Evolutionary conservation across 2,329 filamentous ascomycete genomes (phyloP).

Genomic region (Cercospora sp.): DNA sequence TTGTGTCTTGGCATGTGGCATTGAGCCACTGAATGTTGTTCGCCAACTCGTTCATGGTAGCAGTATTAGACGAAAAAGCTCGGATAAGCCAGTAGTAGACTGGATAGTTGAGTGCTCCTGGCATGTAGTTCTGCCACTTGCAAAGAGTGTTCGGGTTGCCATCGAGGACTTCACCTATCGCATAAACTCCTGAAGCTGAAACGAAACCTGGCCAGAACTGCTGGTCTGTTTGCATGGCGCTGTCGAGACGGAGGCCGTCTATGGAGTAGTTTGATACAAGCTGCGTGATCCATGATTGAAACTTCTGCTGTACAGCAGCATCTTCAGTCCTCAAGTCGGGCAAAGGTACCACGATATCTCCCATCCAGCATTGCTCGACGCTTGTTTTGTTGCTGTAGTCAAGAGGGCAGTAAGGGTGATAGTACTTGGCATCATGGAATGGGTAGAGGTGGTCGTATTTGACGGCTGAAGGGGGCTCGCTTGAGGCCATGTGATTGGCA

Average conservation of each 20-base stretch:
- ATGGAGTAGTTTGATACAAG: conserved; percentile 62
- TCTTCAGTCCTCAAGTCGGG: conserved; percentile 62
- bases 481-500: conserved; percentile 46
- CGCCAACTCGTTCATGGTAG: conserved; percentile 41
- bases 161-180: conserved; percentile 48
- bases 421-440: conserved; percentile 47
- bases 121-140: conserved; percentile 44
- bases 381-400: conserved; percentile 52
- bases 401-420: conserved; percentile 54
- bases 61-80: conserved; percentile 38
- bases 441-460: conserved; percentile 40
- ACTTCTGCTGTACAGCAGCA: conserved; percentile 49
- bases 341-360: conserved; percentile 55
- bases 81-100: conserved; percentile 39
- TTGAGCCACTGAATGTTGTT: conserved; percentile 33
- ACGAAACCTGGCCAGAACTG: conserved; percentile 43
- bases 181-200: conserved; percentile 37
- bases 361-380: conserved; percentile 53
- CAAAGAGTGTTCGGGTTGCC: conserved; percentile 41
- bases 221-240: conserved; percentile 43
- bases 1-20: conserved; percentile 38
- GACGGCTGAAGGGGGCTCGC: conserved; percentile 30
- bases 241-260: conserved; percentile 43
- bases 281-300: conserved; percentile 57
- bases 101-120: conserved; percentile 49